Evolutionary conservation across 768 basidiomycete species (phyloP).

Genomic region (Pulveroboletus frians): DNA sequence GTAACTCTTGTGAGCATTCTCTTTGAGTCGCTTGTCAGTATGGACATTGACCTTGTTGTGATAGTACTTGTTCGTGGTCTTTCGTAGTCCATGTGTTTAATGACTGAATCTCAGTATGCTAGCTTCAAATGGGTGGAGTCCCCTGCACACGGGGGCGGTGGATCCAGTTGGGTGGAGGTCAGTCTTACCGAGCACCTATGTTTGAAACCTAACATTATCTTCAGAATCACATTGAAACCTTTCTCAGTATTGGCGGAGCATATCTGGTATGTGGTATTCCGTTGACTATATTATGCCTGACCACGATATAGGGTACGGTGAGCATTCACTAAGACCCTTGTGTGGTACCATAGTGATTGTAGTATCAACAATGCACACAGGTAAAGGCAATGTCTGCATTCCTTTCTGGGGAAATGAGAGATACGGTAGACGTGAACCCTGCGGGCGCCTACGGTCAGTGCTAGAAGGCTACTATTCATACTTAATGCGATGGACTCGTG

Average conservation of each 20-base stretch:
- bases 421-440: constrained; percentile 82
- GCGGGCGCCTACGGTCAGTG: constrained; percentile 67
- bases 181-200: neutral
- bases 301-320: constrained; percentile 60
- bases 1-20: constrained; percentile 40
- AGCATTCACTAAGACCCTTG: constrained; percentile 20
- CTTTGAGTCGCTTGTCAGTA: neutral
- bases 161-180: constrained; percentile 88
- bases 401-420: constrained; percentile 92
- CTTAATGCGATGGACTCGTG: neutral
- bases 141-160: constrained; percentile 73
- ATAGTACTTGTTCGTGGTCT: constrained; percentile 77
- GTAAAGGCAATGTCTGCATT: constrained; percentile 95
- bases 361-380: constrained; percentile 33
- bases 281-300: neutral
- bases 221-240: constrained; percentile 80
- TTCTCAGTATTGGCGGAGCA: constrained; percentile 81
- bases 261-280: constrained; percentile 54
- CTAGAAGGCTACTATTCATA: neutral
- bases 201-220: constrained; percentile 1
- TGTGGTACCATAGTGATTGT: neutral
- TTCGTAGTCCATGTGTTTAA: neutral
- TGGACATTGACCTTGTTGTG: constrained; percentile 1
- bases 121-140: constrained; percentile 98
- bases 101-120: constrained; percentile 4